phyloP scores from a whole-genome alignment of 1,284 basidiomycete genomes.

The Cerioporus squamosus region DNA sequence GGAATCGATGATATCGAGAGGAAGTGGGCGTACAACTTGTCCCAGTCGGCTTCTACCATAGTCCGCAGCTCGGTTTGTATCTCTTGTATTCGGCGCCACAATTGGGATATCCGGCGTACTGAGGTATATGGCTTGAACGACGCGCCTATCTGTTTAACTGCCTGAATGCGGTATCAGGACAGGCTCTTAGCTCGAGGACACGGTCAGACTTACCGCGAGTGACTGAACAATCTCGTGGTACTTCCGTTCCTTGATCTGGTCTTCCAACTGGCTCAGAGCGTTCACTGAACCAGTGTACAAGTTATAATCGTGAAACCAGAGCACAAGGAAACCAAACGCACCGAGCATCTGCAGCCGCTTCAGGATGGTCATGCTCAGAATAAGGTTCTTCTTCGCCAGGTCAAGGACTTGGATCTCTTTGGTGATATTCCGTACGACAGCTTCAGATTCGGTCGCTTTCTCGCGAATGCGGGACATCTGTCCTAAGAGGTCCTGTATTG shows the following conservation, averaged over 20 bases:
- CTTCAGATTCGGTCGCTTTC: conserved; percentile 95
- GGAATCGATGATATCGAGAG: background rate
- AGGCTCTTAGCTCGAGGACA: too few relatives aligned
- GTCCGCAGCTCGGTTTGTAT: conserved; percentile 77
- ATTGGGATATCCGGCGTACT: conserved; percentile 75
- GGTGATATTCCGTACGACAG: conserved; percentile 94
- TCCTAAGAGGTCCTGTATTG: conserved; percentile 79
- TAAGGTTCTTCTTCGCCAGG: conserved; percentile 92
- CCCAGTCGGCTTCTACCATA: conserved; percentile 87
- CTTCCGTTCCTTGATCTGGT: conserved; percentile 74
- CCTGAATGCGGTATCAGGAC: conserved; percentile 47
- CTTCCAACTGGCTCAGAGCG: conserved; percentile 81
- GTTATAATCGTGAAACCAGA: background rate
- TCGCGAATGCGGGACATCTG: conserved; percentile 95
- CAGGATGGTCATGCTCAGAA: conserved; percentile 87
- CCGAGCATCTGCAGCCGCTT: conserved; percentile 95
- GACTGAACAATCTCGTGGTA: conserved; percentile 88
- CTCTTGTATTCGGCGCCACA: conserved; percentile 81
- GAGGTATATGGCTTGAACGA: conserved; percentile 79
- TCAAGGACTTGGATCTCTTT: conserved; percentile 97
- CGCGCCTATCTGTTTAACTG: conserved; percentile 83
- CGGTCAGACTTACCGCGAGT: conserved; percentile 57
- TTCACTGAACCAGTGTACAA: conserved; percentile 58
- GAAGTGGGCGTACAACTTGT: conserved; percentile 73
- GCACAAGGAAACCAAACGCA: conserved; percentile 40